Evolutionary conservation across 345 rosid genomes (phyloP).

Genomic region (Citrus glauca): DNA sequence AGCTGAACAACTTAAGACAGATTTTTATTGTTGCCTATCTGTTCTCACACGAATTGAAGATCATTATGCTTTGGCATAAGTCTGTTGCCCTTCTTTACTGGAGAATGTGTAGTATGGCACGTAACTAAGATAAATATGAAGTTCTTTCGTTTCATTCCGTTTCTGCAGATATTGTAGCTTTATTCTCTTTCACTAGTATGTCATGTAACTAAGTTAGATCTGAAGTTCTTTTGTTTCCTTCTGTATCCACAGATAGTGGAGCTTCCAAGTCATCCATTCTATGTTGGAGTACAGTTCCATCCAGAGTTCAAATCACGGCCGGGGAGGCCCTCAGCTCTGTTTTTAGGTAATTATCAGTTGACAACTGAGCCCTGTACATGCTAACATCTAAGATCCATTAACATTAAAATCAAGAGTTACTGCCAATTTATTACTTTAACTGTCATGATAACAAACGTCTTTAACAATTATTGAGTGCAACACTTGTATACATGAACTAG

Average conservation of each 20-base stretch:
- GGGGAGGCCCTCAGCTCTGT: slow-evolving; percentile 78
- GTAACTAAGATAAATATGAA: background rate
- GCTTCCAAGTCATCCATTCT: slow-evolving; percentile 69
- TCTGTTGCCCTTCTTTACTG: background rate
- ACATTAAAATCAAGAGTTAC: background rate
- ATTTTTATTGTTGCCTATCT: background rate
- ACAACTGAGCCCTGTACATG: background rate
- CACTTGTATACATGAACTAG: too few relatives aligned
- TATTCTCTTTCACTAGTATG: background rate
- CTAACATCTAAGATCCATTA: background rate
- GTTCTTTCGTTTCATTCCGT: slow-evolving; percentile 1
- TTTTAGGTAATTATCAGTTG: slow-evolving; percentile 54
- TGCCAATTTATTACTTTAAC: too few relatives aligned
- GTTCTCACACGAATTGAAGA: background rate
- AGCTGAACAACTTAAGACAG: background rate
- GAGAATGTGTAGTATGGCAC: background rate
- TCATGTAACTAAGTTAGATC: background rate
- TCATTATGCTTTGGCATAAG: background rate
- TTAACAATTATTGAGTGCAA: too few relatives aligned
- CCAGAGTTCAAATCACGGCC: slow-evolving; percentile 97
- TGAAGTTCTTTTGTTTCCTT: slow-evolving; percentile 5
- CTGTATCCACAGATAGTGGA: slow-evolving; percentile 54
- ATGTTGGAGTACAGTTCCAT: slow-evolving; percentile 88
- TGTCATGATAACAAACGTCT: too few relatives aligned
- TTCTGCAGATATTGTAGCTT: slow-evolving; percentile 58